Percentiles rank a stretch among this genome's conserved stretches.
phyloP scores from a whole-genome alignment of 2,329 filamentous ascomycete species.

The Exserohilum turcica region DNA sequence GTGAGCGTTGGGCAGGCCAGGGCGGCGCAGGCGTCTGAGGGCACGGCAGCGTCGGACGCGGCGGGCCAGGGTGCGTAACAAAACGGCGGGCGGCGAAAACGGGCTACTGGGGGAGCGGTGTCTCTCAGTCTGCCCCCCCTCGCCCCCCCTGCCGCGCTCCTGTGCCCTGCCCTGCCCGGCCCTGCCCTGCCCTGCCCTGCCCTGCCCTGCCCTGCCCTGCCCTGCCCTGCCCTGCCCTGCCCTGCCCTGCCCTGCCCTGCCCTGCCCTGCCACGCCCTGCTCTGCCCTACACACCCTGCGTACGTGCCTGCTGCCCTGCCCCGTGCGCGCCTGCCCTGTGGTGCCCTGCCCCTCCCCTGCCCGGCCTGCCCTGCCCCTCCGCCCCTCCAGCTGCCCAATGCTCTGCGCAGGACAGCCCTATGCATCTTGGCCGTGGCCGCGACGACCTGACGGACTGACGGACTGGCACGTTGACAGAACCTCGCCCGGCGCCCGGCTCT shows the following conservation, averaged over 20 bases:
- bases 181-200: conserved; percentile 16
- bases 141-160: not conserved
- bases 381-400: conserved; percentile 16
- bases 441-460: conserved; percentile 8
- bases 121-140: conserved; percentile 13
- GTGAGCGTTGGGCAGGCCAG: conserved; percentile 29
- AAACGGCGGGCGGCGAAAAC: conserved; percentile 20
- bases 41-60: conserved; percentile 30
- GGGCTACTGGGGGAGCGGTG: conserved; percentile 33
- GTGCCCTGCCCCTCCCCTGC: conserved; percentile 14
- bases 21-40: conserved; percentile 30
- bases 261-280: conserved; percentile 10
- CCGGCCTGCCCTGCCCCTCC: conserved; percentile 8
- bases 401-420: conserved; percentile 30
- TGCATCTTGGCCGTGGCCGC: conserved; percentile 29
- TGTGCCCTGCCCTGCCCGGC: not conserved
- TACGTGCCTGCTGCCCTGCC: conserved; percentile 9
- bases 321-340: not conserved
- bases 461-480: too few relatives aligned
- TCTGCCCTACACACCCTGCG: conserved; percentile 18
- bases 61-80: conserved; percentile 24
- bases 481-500: conserved; percentile 22
- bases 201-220: conserved; percentile 5
- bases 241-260: conserved; percentile 14
- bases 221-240: conserved; percentile 7